Evolutionary conservation across 2,329 filamentous ascomycete genomes (phyloP), one percentile per base, ranked within the genome.

Genomic region (Plectosphaerella cucumerina): DNA sequence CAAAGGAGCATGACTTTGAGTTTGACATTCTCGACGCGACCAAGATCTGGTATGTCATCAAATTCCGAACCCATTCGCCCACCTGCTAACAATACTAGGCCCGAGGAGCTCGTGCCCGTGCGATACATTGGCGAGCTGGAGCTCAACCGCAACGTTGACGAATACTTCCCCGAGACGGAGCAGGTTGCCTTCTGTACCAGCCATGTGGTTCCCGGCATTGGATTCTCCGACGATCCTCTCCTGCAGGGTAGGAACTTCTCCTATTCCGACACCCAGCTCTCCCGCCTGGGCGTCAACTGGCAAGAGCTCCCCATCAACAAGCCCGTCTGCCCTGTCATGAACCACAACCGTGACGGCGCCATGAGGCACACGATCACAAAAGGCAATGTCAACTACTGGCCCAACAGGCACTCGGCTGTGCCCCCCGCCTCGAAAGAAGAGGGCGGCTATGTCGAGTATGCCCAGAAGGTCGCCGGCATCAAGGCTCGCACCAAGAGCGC

Each of bases 21-120:
- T 93, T 94, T 54, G 90, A 94, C 60, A 86, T 93, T 26, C 79
- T 95, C 2, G 90, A 95, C 58, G 85, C 89, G 1, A 95, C 90
- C 35, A 94, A 95, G 71, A 68, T 93, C 22, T 94, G 89, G 89
- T 31, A 31, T 11, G 26, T 31, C 26, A 10, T 11, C 26, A 31
- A 3, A 11, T 11, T 2, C 26, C 12, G 26, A 11, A 8, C 26
- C 12, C 8, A 3, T 31, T 3, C 12, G 26, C 9, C 3, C 3
- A 3, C 26, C 6, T 31, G 26, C 26, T 31, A 11, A 31, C 26
- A 31, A 31, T 3, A 5, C 26, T 11, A 31, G 26, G 26, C 90
- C 89, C 0, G 87, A 94, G 62, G 86, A 93, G 12, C 69, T 84
- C 0, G 73, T 91, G 0, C 89, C 89, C 0, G 76, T 93, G 18